These are phyloP conservation scores for Pleurotus ostreatus DNA, from an alignment of 768 basidiomycete species.

Conservation along the genomic window DNA sequence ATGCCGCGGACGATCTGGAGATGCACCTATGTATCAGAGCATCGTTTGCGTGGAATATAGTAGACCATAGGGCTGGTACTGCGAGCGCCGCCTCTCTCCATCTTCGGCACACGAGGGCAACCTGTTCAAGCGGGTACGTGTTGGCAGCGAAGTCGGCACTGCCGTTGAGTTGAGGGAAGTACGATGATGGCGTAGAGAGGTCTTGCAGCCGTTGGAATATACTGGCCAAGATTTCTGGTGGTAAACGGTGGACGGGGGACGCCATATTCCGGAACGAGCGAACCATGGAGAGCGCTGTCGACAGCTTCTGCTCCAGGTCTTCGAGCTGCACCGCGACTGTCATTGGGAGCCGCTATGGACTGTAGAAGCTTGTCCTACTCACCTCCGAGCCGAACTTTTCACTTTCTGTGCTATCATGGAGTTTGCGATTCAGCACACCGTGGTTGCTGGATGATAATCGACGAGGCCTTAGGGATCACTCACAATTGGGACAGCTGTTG, in stretches of 20 bases:
- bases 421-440: no score
- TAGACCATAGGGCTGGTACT: constrained; percentile 1
- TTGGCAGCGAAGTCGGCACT: neutral
- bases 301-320: constrained; percentile 1
- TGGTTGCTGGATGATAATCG: no score
- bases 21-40: neutral
- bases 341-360: no score
- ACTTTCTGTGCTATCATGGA: no score
- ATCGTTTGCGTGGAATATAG: constrained; percentile 3
- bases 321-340: neutral
- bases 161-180: neutral
- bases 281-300: constrained; percentile 2
- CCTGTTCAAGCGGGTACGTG: constrained; percentile 1
- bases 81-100: constrained; percentile 5
- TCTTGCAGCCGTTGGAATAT: constrained; percentile 6
- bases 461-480: no score
- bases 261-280: constrained; percentile 4
- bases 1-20: neutral
- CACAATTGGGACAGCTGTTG: no score
- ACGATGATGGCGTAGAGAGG: constrained; percentile 4
- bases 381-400: no score
- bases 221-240: neutral
- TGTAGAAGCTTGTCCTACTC: no score
- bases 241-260: constrained; percentile 6
- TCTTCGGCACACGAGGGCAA: constrained; percentile 3